phyloP scores from a whole-genome alignment of 2,329 filamentous ascomycete genomes.

The Amylocarpus encephaloides region DNA sequence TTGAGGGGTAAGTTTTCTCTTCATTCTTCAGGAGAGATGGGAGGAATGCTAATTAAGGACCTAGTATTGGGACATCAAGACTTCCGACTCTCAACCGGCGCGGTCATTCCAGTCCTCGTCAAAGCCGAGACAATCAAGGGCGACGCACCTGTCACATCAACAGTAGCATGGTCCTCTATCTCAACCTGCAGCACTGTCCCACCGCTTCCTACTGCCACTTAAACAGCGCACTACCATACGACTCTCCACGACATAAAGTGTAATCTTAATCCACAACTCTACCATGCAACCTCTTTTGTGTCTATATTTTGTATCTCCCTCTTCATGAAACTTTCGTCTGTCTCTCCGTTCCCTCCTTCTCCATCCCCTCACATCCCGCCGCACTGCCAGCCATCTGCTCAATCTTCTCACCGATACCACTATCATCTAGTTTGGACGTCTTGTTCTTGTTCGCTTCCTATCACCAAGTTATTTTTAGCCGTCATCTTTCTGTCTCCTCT shows the following conservation, averaged over 20 bases:
- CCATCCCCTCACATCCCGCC: constrained; percentile 65
- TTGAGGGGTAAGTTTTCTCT: constrained; percentile 33
- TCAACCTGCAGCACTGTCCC: constrained; percentile 30
- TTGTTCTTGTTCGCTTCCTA: constrained; percentile 11
- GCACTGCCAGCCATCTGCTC: constrained; percentile 60
- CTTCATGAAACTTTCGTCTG: constrained; percentile 15
- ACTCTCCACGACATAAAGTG: not conserved
- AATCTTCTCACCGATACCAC: constrained; percentile 41
- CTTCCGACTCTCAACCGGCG: constrained; percentile 57
- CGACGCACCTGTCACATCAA: constrained; percentile 13
- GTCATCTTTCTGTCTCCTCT: not conserved
- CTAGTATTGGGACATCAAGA: constrained; percentile 49
- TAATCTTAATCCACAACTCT: not conserved
- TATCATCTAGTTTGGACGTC: constrained; percentile 14
- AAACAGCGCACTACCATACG: not conserved
- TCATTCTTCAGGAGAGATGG: not conserved
- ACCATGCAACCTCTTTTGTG: not conserved
- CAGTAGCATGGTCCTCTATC: constrained; percentile 15
- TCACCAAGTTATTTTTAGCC: not conserved
- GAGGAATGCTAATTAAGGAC: not conserved
- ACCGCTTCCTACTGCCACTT: constrained; percentile 25
- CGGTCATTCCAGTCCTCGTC: constrained; percentile 61
- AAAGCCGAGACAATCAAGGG: constrained; percentile 44
- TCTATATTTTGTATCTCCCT: not conserved
- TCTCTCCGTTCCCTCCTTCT: constrained; percentile 52